Base-by-base conservation (phyloP, 441 rosid species). In the Gossypium gossypioides region DNA sequence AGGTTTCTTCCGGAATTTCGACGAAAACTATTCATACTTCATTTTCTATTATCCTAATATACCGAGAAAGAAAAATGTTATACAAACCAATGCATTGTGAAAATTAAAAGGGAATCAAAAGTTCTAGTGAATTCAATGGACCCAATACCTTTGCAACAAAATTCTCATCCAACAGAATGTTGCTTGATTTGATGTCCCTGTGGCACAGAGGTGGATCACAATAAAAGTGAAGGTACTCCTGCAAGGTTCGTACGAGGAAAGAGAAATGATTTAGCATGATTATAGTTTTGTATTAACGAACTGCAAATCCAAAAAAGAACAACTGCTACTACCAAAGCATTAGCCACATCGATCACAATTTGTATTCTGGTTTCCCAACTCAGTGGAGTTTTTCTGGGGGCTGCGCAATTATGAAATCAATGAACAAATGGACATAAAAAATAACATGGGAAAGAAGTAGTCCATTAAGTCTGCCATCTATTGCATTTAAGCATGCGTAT, bases 191-290 rank as follows among this genome's bases (percentile, higher is more conserved):
- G 46, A 94, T 87, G 84, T 95, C 99, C 81, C 99, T 80, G 73
- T 95, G 99, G 84, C 97, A 95, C 6, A 95, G 85, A 74, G 99
- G 97, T 15, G 97, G 99, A 80, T 95, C 95, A 69, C 97, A 92
- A 76, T 95, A 95, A 73, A 84, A 95, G 79, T 92, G 97, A 80
- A 95, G 97, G 81, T 95, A 92, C 74, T 95, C 97, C 99, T 95
- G 88, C 84, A 81, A 55, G 55, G 46, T 66, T 73, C 46, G 46
- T 71, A 77, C 21, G 55, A 57, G 74, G 34, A 66, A 15, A 74
- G 73, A 58, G 77, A 82, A 71, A 57, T 60, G 75, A 72, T 76
- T 62, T 57, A 66, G 60, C 71, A 37, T 25, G 75, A 67, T 13
- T 13, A 64, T 40, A 42, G 18, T 51, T 58, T 71, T 16, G 32